Percentiles rank a stretch among this genome's conserved stretches.
These are phyloP conservation scores for Fusarium oligoseptatum DNA, from an alignment of 2,329 filamentous ascomycete genomes.

Conservation along the genomic window DNA sequence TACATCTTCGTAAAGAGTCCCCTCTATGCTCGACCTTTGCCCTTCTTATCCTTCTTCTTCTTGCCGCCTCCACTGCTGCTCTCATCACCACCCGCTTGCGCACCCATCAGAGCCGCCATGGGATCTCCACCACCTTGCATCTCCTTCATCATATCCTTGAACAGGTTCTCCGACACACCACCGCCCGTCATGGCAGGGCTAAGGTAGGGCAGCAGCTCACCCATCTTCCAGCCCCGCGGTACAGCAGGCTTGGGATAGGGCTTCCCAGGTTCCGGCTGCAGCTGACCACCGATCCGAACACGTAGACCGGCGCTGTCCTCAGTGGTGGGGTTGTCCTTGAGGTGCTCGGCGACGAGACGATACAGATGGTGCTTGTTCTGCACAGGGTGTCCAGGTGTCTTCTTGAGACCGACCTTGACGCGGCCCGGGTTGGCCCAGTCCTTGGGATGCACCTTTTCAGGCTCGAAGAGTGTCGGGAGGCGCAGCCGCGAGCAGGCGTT, in stretches of 20 bases:
- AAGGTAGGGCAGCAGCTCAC: constrained; percentile 84
- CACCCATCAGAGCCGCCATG: constrained; percentile 60
- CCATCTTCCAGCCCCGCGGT: constrained; percentile 93
- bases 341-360: constrained; percentile 80
- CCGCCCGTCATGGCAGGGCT: constrained; percentile 92
- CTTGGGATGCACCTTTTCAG: constrained; percentile 91
- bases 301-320: constrained; percentile 76
- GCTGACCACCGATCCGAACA: constrained; percentile 80
- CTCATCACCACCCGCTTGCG: constrained; percentile 48
- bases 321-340: constrained; percentile 83
- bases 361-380: constrained; percentile 91
- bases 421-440: constrained; percentile 98
- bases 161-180: constrained; percentile 92
- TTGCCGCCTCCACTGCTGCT: constrained; percentile 48
- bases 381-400: constrained; percentile 54
- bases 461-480: constrained; percentile 84
- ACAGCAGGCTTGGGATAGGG: constrained; percentile 79
- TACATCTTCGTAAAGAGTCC: not conserved
- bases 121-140: constrained; percentile 72
- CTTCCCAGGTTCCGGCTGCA: constrained; percentile 71
- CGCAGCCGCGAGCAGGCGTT: constrained; percentile 83
- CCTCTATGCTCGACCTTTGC: constrained; percentile 53
- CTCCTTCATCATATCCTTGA: constrained; percentile 97
- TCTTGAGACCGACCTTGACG: constrained; percentile 79
- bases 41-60: constrained; percentile 66